Conservation (phyloP, 2,329 filamentous ascomycete species). For the Xylariomycetidae sp. region DNA sequence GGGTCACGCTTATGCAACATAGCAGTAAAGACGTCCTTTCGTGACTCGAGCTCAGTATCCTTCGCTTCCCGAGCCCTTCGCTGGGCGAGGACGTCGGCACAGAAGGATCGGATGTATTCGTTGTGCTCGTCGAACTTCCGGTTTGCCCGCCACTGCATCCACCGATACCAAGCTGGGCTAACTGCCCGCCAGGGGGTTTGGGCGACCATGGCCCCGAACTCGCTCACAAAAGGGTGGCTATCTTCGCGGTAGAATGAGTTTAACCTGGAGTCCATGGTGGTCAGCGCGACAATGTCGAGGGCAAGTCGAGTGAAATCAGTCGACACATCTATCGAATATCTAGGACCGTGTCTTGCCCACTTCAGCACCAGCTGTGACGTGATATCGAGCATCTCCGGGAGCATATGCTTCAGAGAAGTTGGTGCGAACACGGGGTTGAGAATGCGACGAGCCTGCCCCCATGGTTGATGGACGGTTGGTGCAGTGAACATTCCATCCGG, state of each 20-base stretch:
- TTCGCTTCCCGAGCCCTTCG: conserved; percentile 7
- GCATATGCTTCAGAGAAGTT: conserved; percentile 9
- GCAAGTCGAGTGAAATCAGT: conserved; percentile 11
- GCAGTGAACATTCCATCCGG: too few relatives aligned
- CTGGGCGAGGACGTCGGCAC: conserved; percentile 10
- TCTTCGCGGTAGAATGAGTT: conserved; percentile 11
- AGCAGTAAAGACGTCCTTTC: conserved; percentile 7
- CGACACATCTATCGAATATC: conserved; percentile 6
- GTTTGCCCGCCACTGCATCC: too few relatives aligned
- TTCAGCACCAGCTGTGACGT: conserved; percentile 10
- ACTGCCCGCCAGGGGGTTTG: too few relatives aligned
- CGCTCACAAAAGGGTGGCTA: conserved; percentile 10
- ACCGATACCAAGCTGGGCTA: too few relatives aligned
- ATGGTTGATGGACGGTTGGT: too few relatives aligned
- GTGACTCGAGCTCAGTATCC: too few relatives aligned
- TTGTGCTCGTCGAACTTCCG: conserved; percentile 6
- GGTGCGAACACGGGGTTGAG: conserved; percentile 11
- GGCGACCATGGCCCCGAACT: conserved; percentile 10
- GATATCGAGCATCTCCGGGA: conserved; percentile 10
- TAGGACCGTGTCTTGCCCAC: conserved; percentile 7
- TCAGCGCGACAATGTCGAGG: conserved; percentile 10
- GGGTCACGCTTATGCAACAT: conserved; percentile 10
- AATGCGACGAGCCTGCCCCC: conserved; percentile 9
- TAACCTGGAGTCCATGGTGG: conserved; percentile 10
- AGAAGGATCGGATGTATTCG: conserved; percentile 5